A percentile compares a stretch with the other conserved stretches of the same genome.
These are phyloP conservation scores for Gillenia trifoliata DNA, from an alignment of 306 rosid species.

Conservation along the genomic window DNA sequence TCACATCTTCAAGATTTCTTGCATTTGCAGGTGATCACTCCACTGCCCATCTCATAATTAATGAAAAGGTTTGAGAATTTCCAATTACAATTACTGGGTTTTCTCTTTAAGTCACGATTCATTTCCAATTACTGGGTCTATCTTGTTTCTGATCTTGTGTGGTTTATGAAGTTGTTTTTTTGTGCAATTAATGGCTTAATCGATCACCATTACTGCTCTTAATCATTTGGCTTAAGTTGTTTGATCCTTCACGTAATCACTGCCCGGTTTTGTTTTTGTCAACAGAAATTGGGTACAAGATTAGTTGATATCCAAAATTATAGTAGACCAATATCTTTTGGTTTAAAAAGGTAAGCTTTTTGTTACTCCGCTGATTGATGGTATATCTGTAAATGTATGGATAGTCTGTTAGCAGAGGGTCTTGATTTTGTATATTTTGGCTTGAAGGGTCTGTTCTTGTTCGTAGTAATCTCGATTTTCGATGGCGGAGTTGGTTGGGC, in stretches of 20 bases:
- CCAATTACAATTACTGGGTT: constrained; percentile 4
- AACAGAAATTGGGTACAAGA: constrained; percentile 14
- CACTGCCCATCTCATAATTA: not conserved
- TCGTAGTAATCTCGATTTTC: not conserved
- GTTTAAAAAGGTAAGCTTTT: not conserved
- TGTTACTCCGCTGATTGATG: not conserved
- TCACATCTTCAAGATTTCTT: not conserved
- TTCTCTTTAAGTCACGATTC: not conserved
- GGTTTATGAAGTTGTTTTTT: not conserved
- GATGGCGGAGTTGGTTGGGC: constrained; percentile 50
- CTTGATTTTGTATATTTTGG: constrained; percentile 2
- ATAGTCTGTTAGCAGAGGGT: not conserved
- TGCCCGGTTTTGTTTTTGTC: not conserved
- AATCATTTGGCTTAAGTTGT: not conserved
- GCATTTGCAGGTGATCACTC: constrained; percentile 6
- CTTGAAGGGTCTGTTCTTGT: constrained; percentile 7
- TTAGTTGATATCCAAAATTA: constrained; percentile 9
- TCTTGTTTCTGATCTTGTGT: constrained; percentile 6
- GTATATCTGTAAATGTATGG: not conserved
- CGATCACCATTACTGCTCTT: not conserved
- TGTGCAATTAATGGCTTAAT: not conserved
- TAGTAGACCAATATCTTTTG: not conserved
- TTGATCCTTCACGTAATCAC: not conserved
- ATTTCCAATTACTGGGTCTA: not conserved
- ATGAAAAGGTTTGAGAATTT: not conserved